Conservation (phyloP, 352 stramenopile genomes). For the Salisapilia sapeloensis region DNA sequence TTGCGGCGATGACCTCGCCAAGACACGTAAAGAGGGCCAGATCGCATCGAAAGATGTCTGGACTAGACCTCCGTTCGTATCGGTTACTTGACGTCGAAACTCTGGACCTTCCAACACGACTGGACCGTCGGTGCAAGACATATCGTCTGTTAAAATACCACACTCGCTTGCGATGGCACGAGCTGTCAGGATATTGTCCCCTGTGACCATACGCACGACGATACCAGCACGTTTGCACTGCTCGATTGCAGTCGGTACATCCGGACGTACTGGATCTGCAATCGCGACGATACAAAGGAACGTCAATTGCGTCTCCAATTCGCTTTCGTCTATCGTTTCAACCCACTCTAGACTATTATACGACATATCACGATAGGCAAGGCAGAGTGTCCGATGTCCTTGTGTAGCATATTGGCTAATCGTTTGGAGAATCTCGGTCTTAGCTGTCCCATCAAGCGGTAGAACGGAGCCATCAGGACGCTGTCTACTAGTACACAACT, state of each 20-base stretch:
- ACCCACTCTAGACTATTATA: slow-evolving; percentile 5
- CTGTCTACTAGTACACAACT: slow-evolving; percentile 12
- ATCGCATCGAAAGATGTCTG: slow-evolving; percentile 61
- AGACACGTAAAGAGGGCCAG: slow-evolving; percentile 71
- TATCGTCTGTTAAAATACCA: slow-evolving; percentile 51
- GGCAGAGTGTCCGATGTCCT: slow-evolving; percentile 64
- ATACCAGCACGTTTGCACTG: slow-evolving; percentile 87
- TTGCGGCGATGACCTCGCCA: slow-evolving; percentile 79
- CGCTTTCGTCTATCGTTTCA: slow-evolving; percentile 5
- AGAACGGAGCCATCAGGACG: slow-evolving; percentile 4
- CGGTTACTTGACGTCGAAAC: slow-evolving; percentile 24
- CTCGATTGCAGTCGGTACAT: slow-evolving; percentile 80
- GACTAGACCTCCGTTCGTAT: slow-evolving; percentile 30
- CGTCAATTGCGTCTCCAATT: slow-evolving; percentile 17
- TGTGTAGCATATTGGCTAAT: slow-evolving; percentile 52
- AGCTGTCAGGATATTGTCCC: slow-evolving; percentile 84
- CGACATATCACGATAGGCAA: slow-evolving; percentile 20
- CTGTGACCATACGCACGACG: slow-evolving; percentile 84
- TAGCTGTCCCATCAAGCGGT: slow-evolving; percentile 2
- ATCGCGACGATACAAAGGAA: slow-evolving; percentile 81
- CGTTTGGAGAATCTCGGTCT: slow-evolving; percentile 6
- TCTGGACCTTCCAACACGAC: slow-evolving; percentile 23
- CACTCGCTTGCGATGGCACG: slow-evolving; percentile 75
- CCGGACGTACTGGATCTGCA: slow-evolving; percentile 82
- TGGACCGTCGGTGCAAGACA: slow-evolving; percentile 6